Conservation (phyloP, 192 early-diverging fungal genomes). For the Linnemannia elongata region DNA sequence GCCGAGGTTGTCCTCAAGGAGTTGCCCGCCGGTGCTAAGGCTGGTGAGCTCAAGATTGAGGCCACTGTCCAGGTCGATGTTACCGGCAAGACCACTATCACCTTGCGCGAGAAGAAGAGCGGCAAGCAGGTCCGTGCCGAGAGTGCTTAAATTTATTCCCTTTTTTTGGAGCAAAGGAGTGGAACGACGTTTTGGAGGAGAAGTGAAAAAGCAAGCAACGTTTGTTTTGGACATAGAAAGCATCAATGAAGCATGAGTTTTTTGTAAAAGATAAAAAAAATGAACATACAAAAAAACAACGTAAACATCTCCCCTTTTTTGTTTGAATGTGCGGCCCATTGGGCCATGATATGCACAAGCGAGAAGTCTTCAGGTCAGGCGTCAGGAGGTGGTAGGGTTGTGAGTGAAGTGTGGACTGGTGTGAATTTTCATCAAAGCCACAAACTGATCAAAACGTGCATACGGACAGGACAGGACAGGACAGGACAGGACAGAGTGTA, state of each 20-base stretch:
- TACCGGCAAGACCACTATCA: conserved; percentile 61
- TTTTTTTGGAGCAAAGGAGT: background rate
- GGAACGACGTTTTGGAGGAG: background rate
- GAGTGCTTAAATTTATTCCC: conserved; percentile 41
- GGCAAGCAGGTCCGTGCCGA: conserved; percentile 60
- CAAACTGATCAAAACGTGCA: too few species aligned
- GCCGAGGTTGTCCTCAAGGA: conserved; percentile 76
- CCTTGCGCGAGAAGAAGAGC: conserved; percentile 65
- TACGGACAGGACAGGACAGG: too few species aligned
- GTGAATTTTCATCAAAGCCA: too few species aligned
- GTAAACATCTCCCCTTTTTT: background rate
- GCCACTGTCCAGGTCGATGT: conserved; percentile 65
- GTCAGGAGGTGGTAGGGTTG: too few species aligned
- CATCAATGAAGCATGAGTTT: background rate
- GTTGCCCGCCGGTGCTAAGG: conserved; percentile 65
- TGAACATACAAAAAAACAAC: conserved; percentile 10
- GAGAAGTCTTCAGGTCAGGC: too few species aligned
- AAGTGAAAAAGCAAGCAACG: background rate
- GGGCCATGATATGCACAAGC: background rate
- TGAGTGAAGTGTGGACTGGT: too few species aligned
- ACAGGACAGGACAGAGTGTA: too few species aligned
- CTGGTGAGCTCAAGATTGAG: conserved; percentile 62
- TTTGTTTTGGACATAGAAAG: background rate
- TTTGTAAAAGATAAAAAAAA: conserved; percentile 4
- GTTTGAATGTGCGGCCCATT: background rate